phyloP scores from a whole-genome alignment of 305 asterid species.

The Fraxinus xanthoxyloides region DNA sequence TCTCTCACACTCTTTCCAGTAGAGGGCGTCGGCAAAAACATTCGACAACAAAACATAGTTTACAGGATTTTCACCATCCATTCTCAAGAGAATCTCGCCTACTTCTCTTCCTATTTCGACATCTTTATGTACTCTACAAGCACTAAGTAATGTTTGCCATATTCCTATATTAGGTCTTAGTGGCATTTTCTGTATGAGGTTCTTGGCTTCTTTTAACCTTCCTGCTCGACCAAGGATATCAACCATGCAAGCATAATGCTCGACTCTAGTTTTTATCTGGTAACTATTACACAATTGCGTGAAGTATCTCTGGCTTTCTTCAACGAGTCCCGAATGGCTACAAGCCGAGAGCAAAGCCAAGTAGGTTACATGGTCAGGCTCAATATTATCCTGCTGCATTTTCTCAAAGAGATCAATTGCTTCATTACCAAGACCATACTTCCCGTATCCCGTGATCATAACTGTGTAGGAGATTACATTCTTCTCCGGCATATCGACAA shows the following conservation, averaged over 20 bases:
- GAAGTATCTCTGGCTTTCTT: conserved; percentile 50
- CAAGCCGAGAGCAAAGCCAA: conserved; percentile 67
- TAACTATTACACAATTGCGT: conserved; percentile 37
- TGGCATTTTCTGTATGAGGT: conserved; percentile 52
- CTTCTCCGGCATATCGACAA: conserved; percentile 35
- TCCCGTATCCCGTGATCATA: conserved; percentile 62
- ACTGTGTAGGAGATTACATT: conserved; percentile 56
- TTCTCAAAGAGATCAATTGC: conserved; percentile 50
- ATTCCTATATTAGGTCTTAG: conserved; percentile 46
- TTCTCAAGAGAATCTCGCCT: conserved; percentile 40
- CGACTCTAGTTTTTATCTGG: conserved; percentile 44
- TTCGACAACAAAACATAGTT: conserved; percentile 56
- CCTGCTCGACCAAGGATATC: conserved; percentile 65
- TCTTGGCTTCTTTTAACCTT: conserved; percentile 48
- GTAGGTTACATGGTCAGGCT: conserved; percentile 58
- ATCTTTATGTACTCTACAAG: conserved; percentile 50
- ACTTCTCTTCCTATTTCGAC: conserved; percentile 50
- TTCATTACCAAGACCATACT: conserved; percentile 49
- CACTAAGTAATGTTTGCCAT: conserved; percentile 62
- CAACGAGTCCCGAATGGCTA: conserved; percentile 62
- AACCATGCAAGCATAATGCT: conserved; percentile 70
- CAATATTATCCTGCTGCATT: conserved; percentile 42
- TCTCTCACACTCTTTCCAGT: conserved; percentile 56
- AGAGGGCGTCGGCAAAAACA: conserved; percentile 44
- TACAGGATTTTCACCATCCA: conserved; percentile 49